These are phyloP conservation scores for Penstemon eatonii DNA, from an alignment of 257 asterid species.

Conservation along the genomic window DNA sequence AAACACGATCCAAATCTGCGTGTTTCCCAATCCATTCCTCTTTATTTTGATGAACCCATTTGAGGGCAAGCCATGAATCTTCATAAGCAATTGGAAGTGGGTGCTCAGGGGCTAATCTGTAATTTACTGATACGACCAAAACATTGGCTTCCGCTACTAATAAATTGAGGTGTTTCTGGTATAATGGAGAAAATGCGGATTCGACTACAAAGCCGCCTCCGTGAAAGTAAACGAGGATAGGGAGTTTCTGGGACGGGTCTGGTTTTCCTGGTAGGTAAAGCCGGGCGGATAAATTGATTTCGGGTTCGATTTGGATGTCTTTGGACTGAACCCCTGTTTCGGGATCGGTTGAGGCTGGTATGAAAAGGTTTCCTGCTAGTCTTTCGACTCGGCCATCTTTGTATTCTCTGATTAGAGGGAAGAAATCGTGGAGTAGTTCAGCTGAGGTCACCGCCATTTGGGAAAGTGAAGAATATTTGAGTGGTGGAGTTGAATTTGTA, in stretches of 20 bases:
- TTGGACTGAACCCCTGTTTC: slow-evolving; percentile 50
- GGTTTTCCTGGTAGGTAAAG: slow-evolving; percentile 43
- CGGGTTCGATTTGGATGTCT: slow-evolving; percentile 39
- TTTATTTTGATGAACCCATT: slow-evolving; percentile 39
- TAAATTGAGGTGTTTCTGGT: slow-evolving; percentile 36
- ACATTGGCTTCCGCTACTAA: slow-evolving; percentile 43
- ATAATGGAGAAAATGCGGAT: slow-evolving; percentile 44
- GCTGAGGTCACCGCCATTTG: slow-evolving; percentile 2
- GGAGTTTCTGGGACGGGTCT: slow-evolving; percentile 35
- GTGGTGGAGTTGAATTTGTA: background rate
- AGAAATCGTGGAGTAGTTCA: slow-evolving; percentile 39
- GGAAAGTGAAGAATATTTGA: background rate
- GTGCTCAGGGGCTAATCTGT: slow-evolving; percentile 60
- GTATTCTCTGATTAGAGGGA: slow-evolving; percentile 37
- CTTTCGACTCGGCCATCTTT: slow-evolving; percentile 53
- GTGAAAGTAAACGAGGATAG: slow-evolving; percentile 49
- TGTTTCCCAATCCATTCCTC: slow-evolving; percentile 47
- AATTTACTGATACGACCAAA: slow-evolving; percentile 46
- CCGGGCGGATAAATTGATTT: slow-evolving; percentile 41
- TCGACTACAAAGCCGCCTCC: slow-evolving; percentile 53
- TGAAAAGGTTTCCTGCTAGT: slow-evolving; percentile 4
- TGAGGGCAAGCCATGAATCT: slow-evolving; percentile 56
- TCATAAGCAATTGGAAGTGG: slow-evolving; percentile 56
- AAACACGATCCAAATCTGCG: slow-evolving; percentile 46
- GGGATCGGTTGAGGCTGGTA: slow-evolving; percentile 40